Evolutionary conservation across 345 rosid species (phyloP).

Genomic region (Pistacia integerrima): DNA sequence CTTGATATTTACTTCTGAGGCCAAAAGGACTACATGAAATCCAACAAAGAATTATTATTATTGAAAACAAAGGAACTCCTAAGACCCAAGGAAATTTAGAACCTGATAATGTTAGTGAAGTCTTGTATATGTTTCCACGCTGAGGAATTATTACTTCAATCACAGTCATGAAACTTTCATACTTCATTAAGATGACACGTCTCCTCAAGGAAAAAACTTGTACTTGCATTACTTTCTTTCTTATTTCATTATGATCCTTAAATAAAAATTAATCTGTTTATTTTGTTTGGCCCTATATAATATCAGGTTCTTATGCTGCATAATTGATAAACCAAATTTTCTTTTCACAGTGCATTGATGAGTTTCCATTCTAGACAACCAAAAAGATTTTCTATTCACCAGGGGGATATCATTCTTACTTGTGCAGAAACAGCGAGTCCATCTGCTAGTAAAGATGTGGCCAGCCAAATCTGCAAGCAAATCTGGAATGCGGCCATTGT

Average conservation of each 20-base stretch:
- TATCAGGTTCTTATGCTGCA: not conserved
- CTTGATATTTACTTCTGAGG: no score
- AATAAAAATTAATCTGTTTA: not conserved
- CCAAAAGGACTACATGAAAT: no score
- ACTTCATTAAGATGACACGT: not conserved
- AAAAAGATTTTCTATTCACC: not conserved
- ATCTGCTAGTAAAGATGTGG: conserved; percentile 74
- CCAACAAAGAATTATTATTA: no score
- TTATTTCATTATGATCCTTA: not conserved
- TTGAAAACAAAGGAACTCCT: no score
- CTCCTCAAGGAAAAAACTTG: not conserved
- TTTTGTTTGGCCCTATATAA: not conserved
- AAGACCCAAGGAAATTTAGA: no score
- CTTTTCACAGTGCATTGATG: not conserved
- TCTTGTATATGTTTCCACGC: no score
- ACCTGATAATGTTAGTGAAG: no score
- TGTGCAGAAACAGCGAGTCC: conserved; percentile 75
- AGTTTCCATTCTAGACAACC: not conserved
- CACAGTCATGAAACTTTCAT: not conserved
- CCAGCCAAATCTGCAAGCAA: conserved; percentile 75
- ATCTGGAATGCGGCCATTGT: conserved; percentile 80
- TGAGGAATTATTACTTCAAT: not conserved
- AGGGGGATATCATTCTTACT: conserved; percentile 34
- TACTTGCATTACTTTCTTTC: not conserved
- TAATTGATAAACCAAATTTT: not conserved